These are phyloP conservation scores for Neopestalotiopsis clavispora DNA, from an alignment of 2,329 filamentous ascomycete species.

Conservation along the genomic window DNA sequence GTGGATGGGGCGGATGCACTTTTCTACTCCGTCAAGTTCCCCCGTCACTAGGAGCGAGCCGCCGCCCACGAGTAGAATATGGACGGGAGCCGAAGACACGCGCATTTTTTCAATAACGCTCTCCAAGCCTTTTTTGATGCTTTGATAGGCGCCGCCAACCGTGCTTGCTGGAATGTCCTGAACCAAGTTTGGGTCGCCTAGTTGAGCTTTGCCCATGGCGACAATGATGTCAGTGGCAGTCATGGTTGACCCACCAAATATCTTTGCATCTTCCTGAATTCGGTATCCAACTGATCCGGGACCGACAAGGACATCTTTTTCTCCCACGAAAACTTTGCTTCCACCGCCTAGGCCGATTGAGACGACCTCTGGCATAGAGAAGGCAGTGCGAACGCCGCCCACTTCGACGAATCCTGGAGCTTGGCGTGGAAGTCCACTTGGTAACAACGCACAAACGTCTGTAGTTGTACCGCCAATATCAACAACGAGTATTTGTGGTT, in stretches of 20 bases:
- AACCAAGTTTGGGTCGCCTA: background rate
- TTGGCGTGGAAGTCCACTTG: slow-evolving; percentile 14
- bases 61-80: slow-evolving; percentile 10
- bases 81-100: slow-evolving; percentile 8
- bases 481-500: slow-evolving; percentile 4
- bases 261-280: background rate
- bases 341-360: slow-evolving; percentile 10
- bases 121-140: slow-evolving; percentile 1
- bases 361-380: slow-evolving; percentile 19
- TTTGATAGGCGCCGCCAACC: background rate
- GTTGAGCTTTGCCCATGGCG: slow-evolving; percentile 6
- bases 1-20: background rate
- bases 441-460: slow-evolving; percentile 9
- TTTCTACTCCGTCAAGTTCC: background rate
- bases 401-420: slow-evolving; percentile 15
- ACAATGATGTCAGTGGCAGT: slow-evolving; percentile 5
- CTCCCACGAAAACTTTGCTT: background rate
- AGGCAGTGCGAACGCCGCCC: slow-evolving; percentile 15
- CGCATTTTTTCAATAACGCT: slow-evolving; percentile 1
- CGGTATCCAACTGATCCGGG: slow-evolving; percentile 2
- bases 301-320: background rate
- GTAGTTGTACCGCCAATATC: slow-evolving; percentile 7
- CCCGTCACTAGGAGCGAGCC: slow-evolving; percentile 1
- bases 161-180: background rate
- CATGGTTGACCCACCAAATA: slow-evolving; percentile 10